These are phyloP conservation scores for Candida railenensis DNA, from an alignment of 805 yeast species.

Conservation along the genomic window DNA sequence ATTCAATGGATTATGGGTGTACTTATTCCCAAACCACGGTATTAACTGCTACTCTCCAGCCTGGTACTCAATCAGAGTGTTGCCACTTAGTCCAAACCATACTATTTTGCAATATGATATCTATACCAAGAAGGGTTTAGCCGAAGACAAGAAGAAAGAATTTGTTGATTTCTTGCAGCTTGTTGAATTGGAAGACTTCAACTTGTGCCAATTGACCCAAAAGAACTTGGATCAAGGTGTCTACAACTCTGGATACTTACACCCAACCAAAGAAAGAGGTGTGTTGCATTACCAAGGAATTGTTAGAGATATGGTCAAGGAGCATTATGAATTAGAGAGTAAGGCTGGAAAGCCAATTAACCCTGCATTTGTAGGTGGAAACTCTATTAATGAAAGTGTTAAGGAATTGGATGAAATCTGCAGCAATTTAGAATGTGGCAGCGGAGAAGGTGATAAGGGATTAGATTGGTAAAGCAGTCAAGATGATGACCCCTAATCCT, in stretches of 20 bases:
- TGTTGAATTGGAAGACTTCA: constrained; percentile 60
- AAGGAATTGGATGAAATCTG: constrained; percentile 51
- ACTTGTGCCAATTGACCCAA: constrained; percentile 59
- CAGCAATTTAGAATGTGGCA: constrained; percentile 49
- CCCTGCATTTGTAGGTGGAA: constrained; percentile 49
- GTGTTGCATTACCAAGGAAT: constrained; percentile 56
- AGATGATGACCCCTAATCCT: background rate
- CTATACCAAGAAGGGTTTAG: constrained; percentile 58
- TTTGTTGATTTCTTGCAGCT: constrained; percentile 62
- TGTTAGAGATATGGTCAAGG: constrained; percentile 58
- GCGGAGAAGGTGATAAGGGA: constrained; percentile 28
- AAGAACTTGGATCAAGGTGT: constrained; percentile 61
- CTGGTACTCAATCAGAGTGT: constrained; percentile 61
- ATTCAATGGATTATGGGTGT: constrained; percentile 63
- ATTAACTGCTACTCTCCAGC: constrained; percentile 67
- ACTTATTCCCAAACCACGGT: constrained; percentile 59
- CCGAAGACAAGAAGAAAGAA: constrained; percentile 52
- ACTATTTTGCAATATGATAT: constrained; percentile 62
- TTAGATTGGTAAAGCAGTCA: constrained; percentile 1
- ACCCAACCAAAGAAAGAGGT: constrained; percentile 59
- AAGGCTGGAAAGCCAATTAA: constrained; percentile 45
- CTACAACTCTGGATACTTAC: constrained; percentile 57
- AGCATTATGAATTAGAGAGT: constrained; percentile 48
- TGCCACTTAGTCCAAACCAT: constrained; percentile 52
- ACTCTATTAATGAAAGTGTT: constrained; percentile 40